These are phyloP conservation scores for Phlebiopsis gigantea DNA, from an alignment of 768 basidiomycete species.

Conservation along the genomic window DNA sequence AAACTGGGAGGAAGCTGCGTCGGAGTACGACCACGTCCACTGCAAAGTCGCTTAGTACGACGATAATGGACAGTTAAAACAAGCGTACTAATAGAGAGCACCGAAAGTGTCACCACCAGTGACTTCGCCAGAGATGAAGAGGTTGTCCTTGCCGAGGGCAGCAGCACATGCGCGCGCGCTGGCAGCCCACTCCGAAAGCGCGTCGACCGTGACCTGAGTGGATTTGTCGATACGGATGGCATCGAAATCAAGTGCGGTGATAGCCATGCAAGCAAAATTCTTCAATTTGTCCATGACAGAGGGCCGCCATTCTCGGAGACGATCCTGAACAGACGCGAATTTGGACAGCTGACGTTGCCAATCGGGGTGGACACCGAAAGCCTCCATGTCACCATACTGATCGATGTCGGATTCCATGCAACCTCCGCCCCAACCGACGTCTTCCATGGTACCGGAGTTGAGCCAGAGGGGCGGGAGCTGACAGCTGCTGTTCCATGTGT, in stretches of 20 bases:
- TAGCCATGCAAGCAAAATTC: constrained; percentile 78
- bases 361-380: constrained; percentile 93
- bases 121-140: constrained; percentile 89
- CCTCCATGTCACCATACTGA: constrained; percentile 95
- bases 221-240: constrained; percentile 95
- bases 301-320: constrained; percentile 89
- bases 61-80: not conserved
- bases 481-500: constrained; percentile 71
- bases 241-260: constrained; percentile 85
- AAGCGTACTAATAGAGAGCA: constrained; percentile 71
- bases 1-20: constrained; percentile 65
- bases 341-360: constrained; percentile 93
- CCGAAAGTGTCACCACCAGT: constrained; percentile 93
- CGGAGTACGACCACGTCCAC: constrained; percentile 86
- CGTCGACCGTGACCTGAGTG: constrained; percentile 84
- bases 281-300: constrained; percentile 73
- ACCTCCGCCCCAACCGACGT: constrained; percentile 52
- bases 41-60: constrained; percentile 22
- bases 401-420: constrained; percentile 86
- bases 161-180: constrained; percentile 72
- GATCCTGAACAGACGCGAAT: constrained; percentile 94
- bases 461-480: constrained; percentile 74
- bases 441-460: constrained; percentile 63
- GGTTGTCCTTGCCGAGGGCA: constrained; percentile 73
- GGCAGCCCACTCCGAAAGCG: constrained; percentile 70